These are phyloP conservation scores for Trifolium fragiferum DNA, from an alignment of 306 rosid genomes.

Conservation along the genomic window DNA sequence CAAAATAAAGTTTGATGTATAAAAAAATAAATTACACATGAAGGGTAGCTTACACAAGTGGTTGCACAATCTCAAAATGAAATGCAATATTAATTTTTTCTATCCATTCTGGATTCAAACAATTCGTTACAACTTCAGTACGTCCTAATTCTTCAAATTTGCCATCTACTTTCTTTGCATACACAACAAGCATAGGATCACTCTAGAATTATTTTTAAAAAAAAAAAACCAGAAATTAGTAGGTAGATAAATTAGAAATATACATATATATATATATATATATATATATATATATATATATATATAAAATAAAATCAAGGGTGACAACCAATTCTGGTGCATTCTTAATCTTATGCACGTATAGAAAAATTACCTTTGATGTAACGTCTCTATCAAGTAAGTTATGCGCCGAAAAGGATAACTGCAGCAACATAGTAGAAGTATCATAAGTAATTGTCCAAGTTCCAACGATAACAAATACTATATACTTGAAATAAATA, in stretches of 20 bases:
- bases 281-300: no score
- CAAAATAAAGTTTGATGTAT: background rate
- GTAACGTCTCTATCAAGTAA: constrained; percentile 66
- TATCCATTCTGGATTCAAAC: constrained; percentile 78
- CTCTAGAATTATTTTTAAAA: constrained; percentile 52
- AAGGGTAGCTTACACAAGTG: constrained; percentile 60
- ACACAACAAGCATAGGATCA: constrained; percentile 83
- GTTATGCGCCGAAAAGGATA: constrained; percentile 67
- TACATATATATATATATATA: no score
- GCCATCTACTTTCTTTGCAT: constrained; percentile 59
- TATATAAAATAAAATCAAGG: background rate
- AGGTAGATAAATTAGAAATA: background rate
- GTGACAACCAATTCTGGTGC: background rate
- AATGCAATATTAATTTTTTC: constrained; percentile 66
- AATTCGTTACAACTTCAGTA: constrained; percentile 82
- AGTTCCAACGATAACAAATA: constrained; percentile 10
- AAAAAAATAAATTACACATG: no score
- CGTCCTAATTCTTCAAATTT: constrained; percentile 77
- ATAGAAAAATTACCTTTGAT: constrained; percentile 50
- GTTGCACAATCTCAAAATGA: constrained; percentile 82
- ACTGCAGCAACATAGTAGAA: constrained; percentile 55
- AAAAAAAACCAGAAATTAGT: background rate
- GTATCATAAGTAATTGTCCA: constrained; percentile 36
- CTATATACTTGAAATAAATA: background rate
- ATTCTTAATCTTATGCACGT: no score